A percentile compares a stretch with the other conserved stretches of the same genome.
These are phyloP conservation scores for Pseudogymnoascus sp. DNA, from an alignment of 2,329 filamentous ascomycete species.

Conservation along the genomic window DNA sequence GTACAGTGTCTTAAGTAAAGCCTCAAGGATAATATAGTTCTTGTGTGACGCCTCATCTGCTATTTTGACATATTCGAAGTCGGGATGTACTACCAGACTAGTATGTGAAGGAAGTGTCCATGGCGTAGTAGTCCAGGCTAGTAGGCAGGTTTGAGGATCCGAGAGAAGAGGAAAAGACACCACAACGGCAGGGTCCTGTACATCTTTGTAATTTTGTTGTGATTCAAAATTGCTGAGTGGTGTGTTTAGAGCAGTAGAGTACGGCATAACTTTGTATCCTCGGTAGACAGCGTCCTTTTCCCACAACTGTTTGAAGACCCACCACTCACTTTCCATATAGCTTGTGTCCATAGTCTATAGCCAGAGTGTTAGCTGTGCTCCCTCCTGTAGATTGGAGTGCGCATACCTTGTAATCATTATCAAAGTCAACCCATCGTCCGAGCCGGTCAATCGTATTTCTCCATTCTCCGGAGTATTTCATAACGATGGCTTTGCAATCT, in stretches of 20 bases:
- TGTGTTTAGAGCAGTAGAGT: conserved; percentile 83
- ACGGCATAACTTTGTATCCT: conserved; percentile 89
- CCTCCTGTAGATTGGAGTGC: conserved; percentile 9
- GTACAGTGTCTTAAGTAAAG: conserved; percentile 73
- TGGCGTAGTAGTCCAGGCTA: conserved; percentile 87
- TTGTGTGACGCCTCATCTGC: conserved; percentile 74
- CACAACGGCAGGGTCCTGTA: conserved; percentile 83
- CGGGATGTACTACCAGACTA: conserved; percentile 69
- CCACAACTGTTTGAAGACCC: conserved; percentile 90
- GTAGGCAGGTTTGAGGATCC: conserved; percentile 65
- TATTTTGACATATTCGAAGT: conserved; percentile 84
- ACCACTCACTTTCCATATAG: conserved; percentile 96
- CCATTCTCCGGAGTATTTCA: conserved; percentile 86
- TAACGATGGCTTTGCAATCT: conserved; percentile 87
- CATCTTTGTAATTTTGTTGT: conserved; percentile 89
- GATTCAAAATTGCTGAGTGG: conserved; percentile 90
- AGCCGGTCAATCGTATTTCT: conserved; percentile 77
- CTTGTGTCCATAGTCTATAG: conserved; percentile 78
- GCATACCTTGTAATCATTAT: conserved; percentile 84
- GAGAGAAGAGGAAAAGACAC: conserved; percentile 78
- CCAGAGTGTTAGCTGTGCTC: neutral
- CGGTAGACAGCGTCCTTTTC: conserved; percentile 87
- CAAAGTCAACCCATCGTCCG: conserved; percentile 95
- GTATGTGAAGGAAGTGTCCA: conserved; percentile 79
- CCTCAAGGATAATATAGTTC: conserved; percentile 78